phyloP scores from a whole-genome alignment of 352 stramenopile genomes.

The Globisporangium apiculatum region DNA sequence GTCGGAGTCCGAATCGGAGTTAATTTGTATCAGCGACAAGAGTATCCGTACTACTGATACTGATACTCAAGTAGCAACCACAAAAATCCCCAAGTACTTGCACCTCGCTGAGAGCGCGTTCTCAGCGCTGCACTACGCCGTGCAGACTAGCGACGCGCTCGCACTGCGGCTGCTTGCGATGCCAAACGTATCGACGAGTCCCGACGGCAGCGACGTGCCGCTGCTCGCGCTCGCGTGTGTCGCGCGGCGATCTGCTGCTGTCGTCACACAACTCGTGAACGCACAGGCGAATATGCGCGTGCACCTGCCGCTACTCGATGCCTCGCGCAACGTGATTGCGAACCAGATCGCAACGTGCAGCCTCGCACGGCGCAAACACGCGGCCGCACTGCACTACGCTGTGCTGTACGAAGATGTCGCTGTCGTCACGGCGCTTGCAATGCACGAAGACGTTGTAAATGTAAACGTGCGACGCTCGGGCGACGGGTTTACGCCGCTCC shows the following conservation, averaged over 20 bases:
- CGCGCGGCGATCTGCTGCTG: conserved; percentile 28
- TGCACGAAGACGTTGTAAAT: conserved; percentile 26
- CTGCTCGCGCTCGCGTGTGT: conserved; percentile 49
- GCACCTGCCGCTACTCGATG: conserved; percentile 36
- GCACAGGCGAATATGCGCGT: conserved; percentile 55
- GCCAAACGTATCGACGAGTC: conserved; percentile 21
- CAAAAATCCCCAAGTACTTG: conserved; percentile 28
- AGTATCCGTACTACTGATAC: no score
- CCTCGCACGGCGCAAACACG: conserved; percentile 33
- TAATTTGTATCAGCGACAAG: no score
- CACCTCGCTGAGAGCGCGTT: conserved; percentile 47
- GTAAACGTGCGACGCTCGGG: conserved; percentile 52
- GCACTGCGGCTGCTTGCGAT: conserved; percentile 25
- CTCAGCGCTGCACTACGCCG: conserved; percentile 47
- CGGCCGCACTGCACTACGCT: conserved; percentile 51
- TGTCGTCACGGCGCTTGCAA: conserved; percentile 30
- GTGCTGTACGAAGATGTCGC: conserved; percentile 51
- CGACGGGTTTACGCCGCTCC: conserved; percentile 57
- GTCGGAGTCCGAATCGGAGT: background rate
- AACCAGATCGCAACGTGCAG: conserved; percentile 17
- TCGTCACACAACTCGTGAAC: conserved; percentile 37
- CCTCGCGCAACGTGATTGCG: conserved; percentile 7
- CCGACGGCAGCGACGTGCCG: conserved; percentile 49
- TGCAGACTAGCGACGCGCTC: conserved; percentile 40
- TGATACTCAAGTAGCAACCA: no score